Conservation (phyloP, 768 basidiomycete species). For the Terana coerulea region DNA sequence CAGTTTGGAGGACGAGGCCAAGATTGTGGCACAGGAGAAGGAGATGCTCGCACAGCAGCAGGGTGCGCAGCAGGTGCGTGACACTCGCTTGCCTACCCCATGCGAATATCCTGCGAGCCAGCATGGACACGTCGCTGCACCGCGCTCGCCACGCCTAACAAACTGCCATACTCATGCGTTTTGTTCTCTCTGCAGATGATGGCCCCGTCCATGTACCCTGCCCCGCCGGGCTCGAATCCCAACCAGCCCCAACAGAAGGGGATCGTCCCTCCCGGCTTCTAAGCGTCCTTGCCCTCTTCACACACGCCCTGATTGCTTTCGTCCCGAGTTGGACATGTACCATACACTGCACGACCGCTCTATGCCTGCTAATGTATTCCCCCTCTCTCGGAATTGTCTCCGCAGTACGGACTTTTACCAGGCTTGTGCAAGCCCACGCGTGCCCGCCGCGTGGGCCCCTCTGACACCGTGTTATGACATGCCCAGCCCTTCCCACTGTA, state of each 20-base stretch:
- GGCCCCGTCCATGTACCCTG: conserved; percentile 56
- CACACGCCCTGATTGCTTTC: conserved; percentile 2
- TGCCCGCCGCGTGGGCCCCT: too few species aligned
- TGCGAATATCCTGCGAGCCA: conserved; percentile 2
- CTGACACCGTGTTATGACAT: too few species aligned
- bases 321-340: conserved; percentile 13
- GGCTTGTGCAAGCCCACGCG: too few species aligned
- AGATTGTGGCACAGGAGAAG: conserved; percentile 90
- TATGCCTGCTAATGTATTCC: conserved; percentile 3
- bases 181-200: conserved; percentile 56
- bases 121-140: conserved; percentile 1
- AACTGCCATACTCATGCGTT: conserved; percentile 6
- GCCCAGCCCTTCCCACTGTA: too few species aligned
- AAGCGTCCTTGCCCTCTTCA: conserved; percentile 22
- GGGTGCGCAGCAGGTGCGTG: conserved; percentile 81
- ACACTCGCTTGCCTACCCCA: neutral
- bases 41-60: conserved; percentile 92
- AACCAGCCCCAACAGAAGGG: conserved; percentile 40
- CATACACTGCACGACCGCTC: conserved; percentile 12
- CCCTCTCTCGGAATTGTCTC: conserved; percentile 5
- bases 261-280: conserved; percentile 86
- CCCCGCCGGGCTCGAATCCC: conserved; percentile 38
- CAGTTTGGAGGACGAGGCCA: conserved; percentile 93
- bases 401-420: conserved; percentile 5
- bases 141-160: neutral